These are phyloP conservation scores for Candida railenensis DNA, from an alignment of 805 yeast species.

Conservation along the genomic window DNA sequence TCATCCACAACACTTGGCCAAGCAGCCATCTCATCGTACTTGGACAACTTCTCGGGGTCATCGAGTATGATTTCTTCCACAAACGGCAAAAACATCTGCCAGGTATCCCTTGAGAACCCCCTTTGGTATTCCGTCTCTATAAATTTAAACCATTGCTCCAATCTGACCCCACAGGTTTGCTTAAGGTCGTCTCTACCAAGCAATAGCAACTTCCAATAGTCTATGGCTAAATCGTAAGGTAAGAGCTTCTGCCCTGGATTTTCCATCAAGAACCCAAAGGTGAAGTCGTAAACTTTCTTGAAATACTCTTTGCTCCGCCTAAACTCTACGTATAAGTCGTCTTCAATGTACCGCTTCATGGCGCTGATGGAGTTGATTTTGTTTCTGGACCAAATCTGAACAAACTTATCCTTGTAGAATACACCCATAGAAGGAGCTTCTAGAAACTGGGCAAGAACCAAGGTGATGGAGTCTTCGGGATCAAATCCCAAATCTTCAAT, in stretches of 20 bases:
- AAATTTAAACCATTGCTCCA: constrained; percentile 60
- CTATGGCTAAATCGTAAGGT: constrained; percentile 59
- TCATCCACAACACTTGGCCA: constrained; percentile 93
- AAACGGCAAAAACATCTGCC: constrained; percentile 82
- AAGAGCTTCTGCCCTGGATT: constrained; percentile 54
- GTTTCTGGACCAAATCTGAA: constrained; percentile 55
- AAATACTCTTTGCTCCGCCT: constrained; percentile 41
- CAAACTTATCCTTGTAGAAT: constrained; percentile 50
- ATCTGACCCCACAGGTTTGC: constrained; percentile 22
- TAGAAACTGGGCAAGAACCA: constrained; percentile 69
- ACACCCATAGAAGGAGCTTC: constrained; percentile 67
- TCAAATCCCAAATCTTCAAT: constrained; percentile 65
- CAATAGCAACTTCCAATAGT: constrained; percentile 76
- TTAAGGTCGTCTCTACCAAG: constrained; percentile 8
- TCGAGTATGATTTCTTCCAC: constrained; percentile 43
- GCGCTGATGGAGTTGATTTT: constrained; percentile 29
- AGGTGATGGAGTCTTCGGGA: constrained; percentile 71
- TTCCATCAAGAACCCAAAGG: constrained; percentile 67
- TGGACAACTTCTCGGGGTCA: constrained; percentile 49
- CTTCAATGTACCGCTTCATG: constrained; percentile 41
- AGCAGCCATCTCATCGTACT: constrained; percentile 77
- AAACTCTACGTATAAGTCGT: constrained; percentile 12
- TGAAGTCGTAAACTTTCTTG: constrained; percentile 62
- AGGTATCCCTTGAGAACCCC: constrained; percentile 67
- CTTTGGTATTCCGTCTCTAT: constrained; percentile 42